Base-by-base conservation (phyloP, 179 eudicot genomes). In the Drosera spatulata region DNA sequence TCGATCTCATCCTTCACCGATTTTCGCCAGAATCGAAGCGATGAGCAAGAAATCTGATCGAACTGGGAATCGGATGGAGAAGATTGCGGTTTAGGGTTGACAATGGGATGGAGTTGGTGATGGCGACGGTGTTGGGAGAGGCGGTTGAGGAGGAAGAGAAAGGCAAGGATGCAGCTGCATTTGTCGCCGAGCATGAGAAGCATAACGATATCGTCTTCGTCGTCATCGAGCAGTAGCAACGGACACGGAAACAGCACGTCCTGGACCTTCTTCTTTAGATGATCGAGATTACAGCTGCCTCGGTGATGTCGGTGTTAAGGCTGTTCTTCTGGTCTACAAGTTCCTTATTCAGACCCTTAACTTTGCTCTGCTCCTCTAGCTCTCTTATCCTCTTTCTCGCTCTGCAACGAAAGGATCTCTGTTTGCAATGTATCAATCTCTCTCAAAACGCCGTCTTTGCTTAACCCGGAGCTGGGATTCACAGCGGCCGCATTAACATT, bases 401-500 rank as follows among this genome's bases (percentile, higher is more conserved):
- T 87, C 55, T 87, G 95, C 71, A 82, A 53, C 6, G 73, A 74
- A 10, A 87, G 69, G 55, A 87, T 80, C 3, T 69, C 81, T 60
- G 80, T 87, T 53, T 87, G 85, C 53, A 78, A 73, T 50, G 45
- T 63, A 49, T 80, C 83, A 10, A 87, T 80, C 66, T 82, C 87
- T 49, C 51, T 63, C 3, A 71, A 44, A 6, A 85, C 95, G 49
- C 74, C 84, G 0, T 66, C 74, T 66, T 80, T 94, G 73, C 61
- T 81, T 61, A 90, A 11, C 51, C 94, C 88, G 0, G 87, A 86
- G 6, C 49, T 64, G 14, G 66, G 14, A 46, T 60, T 59, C 37
- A 62, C 42, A 11, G 56, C 60, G 39, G 58, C 60, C 56, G 69
- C 62, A 3, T 63, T 65, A 14, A 63, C 44, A 53, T 66, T 69